Evolutionary conservation across 192 early-diverging fungal species (phyloP), one percentile per base, ranked within the genome.

Genomic region (Umbelopsis ramanniana): DNA sequence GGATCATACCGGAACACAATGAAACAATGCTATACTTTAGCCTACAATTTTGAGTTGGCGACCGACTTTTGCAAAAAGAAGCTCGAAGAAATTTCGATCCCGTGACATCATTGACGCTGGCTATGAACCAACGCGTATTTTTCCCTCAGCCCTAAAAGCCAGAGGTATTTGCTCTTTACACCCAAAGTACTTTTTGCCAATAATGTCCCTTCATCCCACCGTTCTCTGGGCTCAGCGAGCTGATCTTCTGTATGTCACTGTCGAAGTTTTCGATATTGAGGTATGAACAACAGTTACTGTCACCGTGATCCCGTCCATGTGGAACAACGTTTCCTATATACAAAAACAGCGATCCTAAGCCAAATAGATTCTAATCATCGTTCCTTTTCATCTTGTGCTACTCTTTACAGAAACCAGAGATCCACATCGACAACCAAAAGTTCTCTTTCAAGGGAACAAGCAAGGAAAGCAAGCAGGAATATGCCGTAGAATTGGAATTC

Each of bases 171-270:
- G 45, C 43, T 11, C 69, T 63, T 48, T 52, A 70, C 38, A 69
- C 68, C 60, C 50, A 43, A 43, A 43, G 40, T 70, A 47, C 33
- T 45, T 48, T 40, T 73, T 73, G 60, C 14, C 29, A 50, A 80
- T 54, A 52, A 84, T 78, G 73, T 43, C 79, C 66, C 72, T 89
- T 37, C 80, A 84, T 73, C 91, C 93, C 40, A 80, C 78, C 76
- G 92, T 96, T 70, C 89, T 94, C 75, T 97, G 96, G 95, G 96
- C 96, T 37, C 95, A 98, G 77, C 89, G 93, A 75, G 80, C 86
- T 48, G 89, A 93, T 66, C 78, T 93, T 66, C 73, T 97, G 70
- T 97, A 88, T 79, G 72, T 98, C 29, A 98, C 96, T 11, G 85
- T 98, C 74, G 86, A 92, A 54, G 72, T 96, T 21, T 48, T 82